Conservation (phyloP, 805 yeast genomes). For the Ogataea saltuana region DNA sequence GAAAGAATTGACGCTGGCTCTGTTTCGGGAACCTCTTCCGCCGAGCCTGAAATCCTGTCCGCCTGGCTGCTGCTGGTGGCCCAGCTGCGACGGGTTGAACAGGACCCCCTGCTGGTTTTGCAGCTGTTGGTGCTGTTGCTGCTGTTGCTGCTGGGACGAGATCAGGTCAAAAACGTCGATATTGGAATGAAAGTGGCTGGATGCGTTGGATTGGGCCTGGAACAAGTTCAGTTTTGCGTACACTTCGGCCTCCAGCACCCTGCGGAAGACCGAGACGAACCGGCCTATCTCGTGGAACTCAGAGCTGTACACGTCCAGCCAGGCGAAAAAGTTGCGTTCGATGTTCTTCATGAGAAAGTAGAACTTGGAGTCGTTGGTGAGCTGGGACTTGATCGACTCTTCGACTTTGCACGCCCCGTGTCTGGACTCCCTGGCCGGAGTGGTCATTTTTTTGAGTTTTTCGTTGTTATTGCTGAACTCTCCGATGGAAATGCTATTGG, state of each 20-base stretch:
- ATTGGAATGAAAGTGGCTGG: conserved; percentile 12
- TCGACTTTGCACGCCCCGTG: conserved; percentile 17
- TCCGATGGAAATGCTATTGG: conserved; percentile 31
- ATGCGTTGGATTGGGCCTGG: conserved; percentile 8
- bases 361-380: conserved; percentile 28
- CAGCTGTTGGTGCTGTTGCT: conserved; percentile 4
- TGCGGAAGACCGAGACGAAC: conserved; percentile 16
- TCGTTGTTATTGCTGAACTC: conserved; percentile 33
- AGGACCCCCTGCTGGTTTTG: conserved; percentile 1
- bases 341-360: conserved; percentile 29
- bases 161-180: conserved; percentile 23
- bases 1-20: conserved; percentile 2
- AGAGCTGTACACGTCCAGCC: conserved; percentile 28
- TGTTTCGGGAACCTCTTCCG: conserved; percentile 3
- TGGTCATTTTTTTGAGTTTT: conserved; percentile 21
- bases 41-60: conserved; percentile 13
- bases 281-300: conserved; percentile 15
- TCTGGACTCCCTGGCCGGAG: conserved; percentile 13
- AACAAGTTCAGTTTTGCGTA: conserved; percentile 19
- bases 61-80: conserved; percentile 3
- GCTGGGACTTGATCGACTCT: conserved; percentile 23
- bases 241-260: conserved; percentile 22
- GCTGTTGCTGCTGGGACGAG: conserved; percentile 20
- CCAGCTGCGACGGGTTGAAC: conserved; percentile 10
- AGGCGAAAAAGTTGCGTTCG: conserved; percentile 27